Conservation (phyloP, 306 rosid species). For the Dalbergia oliveri region DNA sequence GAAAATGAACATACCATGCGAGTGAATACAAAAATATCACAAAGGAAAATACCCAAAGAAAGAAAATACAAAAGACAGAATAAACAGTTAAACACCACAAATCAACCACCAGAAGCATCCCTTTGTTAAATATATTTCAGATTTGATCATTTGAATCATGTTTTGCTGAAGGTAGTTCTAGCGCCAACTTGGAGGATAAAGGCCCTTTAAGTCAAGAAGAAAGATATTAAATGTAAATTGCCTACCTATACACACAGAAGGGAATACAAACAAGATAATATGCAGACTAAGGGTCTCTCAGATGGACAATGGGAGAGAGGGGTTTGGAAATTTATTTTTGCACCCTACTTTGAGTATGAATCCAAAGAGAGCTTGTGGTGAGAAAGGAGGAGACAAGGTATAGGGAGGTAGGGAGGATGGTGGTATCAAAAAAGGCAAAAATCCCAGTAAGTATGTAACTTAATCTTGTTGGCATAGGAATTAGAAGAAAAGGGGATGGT, state of each 20-base stretch:
- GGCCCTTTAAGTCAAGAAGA: conserved; percentile 22
- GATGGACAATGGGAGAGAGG: conserved; percentile 27
- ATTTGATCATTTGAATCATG: conserved; percentile 46
- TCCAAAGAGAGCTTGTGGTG: conserved; percentile 34
- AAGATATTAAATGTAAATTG: conserved; percentile 34
- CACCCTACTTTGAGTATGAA: conserved; percentile 10
- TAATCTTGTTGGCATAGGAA: conserved; percentile 41
- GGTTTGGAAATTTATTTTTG: conserved; percentile 7
- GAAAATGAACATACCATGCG: conserved; percentile 49
- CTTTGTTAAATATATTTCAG: conserved; percentile 33
- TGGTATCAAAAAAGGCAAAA: conserved; percentile 40
- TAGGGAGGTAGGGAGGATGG: conserved; percentile 39
- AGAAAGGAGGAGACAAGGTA: conserved; percentile 29
- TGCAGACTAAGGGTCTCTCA: conserved; percentile 25
- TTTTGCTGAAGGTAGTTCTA: conserved; percentile 45
- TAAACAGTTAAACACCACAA: conserved; percentile 21
- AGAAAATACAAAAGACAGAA: background rate
- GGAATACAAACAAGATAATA: conserved; percentile 23
- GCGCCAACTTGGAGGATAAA: conserved; percentile 2
- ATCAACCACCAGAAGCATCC: conserved; percentile 25
- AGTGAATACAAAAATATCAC: conserved; percentile 43
- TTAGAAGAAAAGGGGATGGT: conserved; percentile 25
- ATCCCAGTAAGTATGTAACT: conserved; percentile 20
- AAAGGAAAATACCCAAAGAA: conserved; percentile 27
- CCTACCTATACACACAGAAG: conserved; percentile 35